phyloP scores from a whole-genome alignment of 805 yeast genomes.

The Yarrowia sp. region DNA sequence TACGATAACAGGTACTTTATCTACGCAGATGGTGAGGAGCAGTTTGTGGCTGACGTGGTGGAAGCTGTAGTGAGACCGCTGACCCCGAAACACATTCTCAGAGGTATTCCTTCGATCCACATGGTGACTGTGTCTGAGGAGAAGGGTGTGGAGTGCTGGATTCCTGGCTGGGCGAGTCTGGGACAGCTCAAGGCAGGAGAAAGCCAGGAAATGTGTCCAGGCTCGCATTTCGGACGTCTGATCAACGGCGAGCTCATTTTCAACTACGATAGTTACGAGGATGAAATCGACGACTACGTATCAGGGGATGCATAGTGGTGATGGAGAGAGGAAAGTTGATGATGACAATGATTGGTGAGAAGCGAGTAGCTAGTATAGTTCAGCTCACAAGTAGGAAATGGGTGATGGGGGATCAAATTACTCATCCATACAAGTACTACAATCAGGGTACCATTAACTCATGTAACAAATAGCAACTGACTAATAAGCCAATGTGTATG shows the following conservation, averaged over 20 bases:
- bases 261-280: background rate
- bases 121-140: slow-evolving; percentile 2
- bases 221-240: background rate
- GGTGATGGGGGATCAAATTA: no score
- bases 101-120: slow-evolving; percentile 12
- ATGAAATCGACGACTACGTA: no score
- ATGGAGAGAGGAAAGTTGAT: no score
- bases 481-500: no score
- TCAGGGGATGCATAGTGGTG: no score
- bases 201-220: slow-evolving; percentile 1
- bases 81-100: background rate
- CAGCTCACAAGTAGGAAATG: no score
- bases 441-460: no score
- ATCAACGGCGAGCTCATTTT: slow-evolving; percentile 4
- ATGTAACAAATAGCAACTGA: no score
- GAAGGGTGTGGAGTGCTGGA: slow-evolving; percentile 12
- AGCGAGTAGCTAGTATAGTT: no score
- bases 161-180: slow-evolving; percentile 19
- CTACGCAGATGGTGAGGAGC: background rate
- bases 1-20: slow-evolving; percentile 21
- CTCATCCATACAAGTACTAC: no score
- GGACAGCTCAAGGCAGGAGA: slow-evolving; percentile 16
- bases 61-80: background rate
- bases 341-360: no score
- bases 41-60: slow-evolving; percentile 1